Percentiles rank a stretch among this genome's conserved stretches.
phyloP scores from a whole-genome alignment of 2,329 filamentous ascomycete genomes.

The Botryotinia globosa region DNA sequence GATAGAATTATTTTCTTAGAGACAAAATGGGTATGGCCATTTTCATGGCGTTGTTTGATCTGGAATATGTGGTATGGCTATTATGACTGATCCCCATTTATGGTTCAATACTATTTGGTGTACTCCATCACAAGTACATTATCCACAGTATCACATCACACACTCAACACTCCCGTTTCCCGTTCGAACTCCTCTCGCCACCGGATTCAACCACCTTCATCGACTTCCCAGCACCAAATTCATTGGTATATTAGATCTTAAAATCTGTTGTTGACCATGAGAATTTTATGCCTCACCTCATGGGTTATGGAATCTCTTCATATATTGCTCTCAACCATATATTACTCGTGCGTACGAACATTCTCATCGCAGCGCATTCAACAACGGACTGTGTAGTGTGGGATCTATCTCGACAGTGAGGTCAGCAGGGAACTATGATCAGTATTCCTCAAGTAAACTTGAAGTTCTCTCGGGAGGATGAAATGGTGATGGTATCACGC shows the following conservation, averaged over 20 bases:
- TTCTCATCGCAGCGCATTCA: background rate
- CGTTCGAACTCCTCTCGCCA: no score
- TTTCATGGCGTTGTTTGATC: background rate
- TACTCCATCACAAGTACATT: background rate
- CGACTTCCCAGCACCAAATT: background rate
- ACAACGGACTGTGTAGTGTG: background rate
- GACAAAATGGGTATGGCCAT: background rate
- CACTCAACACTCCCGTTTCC: background rate
- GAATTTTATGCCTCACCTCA: background rate
- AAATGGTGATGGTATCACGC: background rate
- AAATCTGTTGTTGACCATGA: background rate
- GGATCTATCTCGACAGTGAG: background rate
- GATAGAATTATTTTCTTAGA: no score
- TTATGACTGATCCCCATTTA: background rate
- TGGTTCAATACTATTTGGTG: background rate
- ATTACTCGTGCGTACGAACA: background rate
- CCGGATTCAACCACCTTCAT: background rate
- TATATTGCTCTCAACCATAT: background rate
- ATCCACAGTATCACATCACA: background rate
- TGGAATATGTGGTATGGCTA: background rate
- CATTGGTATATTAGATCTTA: background rate
- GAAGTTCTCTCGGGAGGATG: no score
- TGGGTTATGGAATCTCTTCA: background rate
- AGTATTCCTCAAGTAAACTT: background rate
- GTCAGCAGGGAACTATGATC: background rate